phyloP scores from a whole-genome alignment of 2,329 filamentous ascomycete species.

The Immersiporthe knoxdaviesiana region DNA sequence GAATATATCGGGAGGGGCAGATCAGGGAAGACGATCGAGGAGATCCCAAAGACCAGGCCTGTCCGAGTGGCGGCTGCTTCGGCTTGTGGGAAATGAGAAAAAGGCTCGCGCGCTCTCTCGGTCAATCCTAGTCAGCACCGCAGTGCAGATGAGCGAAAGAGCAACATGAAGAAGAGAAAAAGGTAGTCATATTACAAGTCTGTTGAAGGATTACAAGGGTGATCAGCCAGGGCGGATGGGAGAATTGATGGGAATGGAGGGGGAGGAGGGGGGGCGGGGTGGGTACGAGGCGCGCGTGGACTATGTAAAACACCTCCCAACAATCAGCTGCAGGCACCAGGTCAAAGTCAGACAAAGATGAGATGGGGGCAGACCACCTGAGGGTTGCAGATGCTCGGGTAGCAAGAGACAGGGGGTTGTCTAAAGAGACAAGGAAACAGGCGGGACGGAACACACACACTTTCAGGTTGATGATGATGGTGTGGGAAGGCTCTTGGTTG shows the following conservation, averaged over 20 bases:
- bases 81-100: not conserved
- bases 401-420: not conserved
- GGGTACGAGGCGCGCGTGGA: conserved; percentile 4
- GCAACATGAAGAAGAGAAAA: not conserved
- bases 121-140: not conserved
- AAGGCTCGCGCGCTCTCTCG: not conserved
- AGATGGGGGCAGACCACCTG: conserved; percentile 3
- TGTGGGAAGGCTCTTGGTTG: conserved; percentile 2
- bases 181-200: not conserved
- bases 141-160: conserved; percentile 1
- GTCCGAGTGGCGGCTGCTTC: not conserved
- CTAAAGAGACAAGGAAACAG: not conserved
- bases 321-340: conserved; percentile 15
- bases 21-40: not conserved
- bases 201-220: not conserved
- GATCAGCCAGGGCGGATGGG: not conserved
- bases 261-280: too few relatives aligned
- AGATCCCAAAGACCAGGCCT: not conserved
- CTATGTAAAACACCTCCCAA: conserved; percentile 11
- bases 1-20: conserved; percentile 2
- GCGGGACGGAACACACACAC: conserved; percentile 5
- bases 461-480: not conserved
- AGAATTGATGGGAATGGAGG: conserved; percentile 12
- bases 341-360: conserved; percentile 9
- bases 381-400: conserved; percentile 7